Conservation (phyloP, 2,329 filamentous ascomycete species). For the Sporothrix brunneoviolacea region DNA sequence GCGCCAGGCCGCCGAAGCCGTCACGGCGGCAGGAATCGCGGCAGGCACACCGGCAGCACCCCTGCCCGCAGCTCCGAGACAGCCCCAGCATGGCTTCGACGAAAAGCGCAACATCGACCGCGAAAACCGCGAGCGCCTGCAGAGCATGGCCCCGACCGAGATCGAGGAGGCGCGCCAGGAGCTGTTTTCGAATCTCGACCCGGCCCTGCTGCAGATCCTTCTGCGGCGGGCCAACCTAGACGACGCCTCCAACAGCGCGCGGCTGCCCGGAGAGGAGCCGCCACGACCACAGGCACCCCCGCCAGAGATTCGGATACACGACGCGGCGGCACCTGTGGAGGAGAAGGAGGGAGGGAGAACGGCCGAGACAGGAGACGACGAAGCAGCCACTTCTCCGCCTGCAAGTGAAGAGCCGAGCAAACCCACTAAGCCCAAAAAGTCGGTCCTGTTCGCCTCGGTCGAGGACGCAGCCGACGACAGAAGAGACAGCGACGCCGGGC, state of each 20-base stretch:
- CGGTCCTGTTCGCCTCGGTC: slow-evolving; percentile 20
- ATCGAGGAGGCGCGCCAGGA: slow-evolving; percentile 76
- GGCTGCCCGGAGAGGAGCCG: slow-evolving; percentile 19
- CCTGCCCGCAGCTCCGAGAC: too few species aligned
- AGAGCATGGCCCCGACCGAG: slow-evolving; percentile 72
- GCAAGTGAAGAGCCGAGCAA: background rate
- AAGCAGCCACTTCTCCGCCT: too few species aligned
- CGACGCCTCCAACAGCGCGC: slow-evolving; percentile 41
- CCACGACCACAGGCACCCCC: background rate
- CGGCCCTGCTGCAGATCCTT: slow-evolving; percentile 68
- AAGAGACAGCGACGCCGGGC: background rate
- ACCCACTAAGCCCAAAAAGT: slow-evolving; percentile 21
- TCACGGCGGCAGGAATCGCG: background rate
- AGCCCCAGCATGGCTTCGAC: slow-evolving; percentile 31
- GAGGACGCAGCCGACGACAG: slow-evolving; percentile 5
- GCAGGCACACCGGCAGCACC: background rate
- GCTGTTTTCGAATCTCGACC: slow-evolving; percentile 69
- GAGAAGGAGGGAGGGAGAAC: slow-evolving; percentile 16
- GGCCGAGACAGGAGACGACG: slow-evolving; percentile 11
- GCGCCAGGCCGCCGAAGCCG: slow-evolving; percentile 29
- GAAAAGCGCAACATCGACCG: slow-evolving; percentile 71
- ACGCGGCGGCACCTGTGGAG: background rate
- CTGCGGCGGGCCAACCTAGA: slow-evolving; percentile 72
- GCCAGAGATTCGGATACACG: slow-evolving; percentile 8
- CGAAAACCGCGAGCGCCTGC: slow-evolving; percentile 70